Percentiles rank a stretch among this genome's conserved stretches.
Evolutionary conservation across 1,284 basidiomycete genomes (phyloP).

Genomic region (Cutaneotrichosporon sp.): DNA sequence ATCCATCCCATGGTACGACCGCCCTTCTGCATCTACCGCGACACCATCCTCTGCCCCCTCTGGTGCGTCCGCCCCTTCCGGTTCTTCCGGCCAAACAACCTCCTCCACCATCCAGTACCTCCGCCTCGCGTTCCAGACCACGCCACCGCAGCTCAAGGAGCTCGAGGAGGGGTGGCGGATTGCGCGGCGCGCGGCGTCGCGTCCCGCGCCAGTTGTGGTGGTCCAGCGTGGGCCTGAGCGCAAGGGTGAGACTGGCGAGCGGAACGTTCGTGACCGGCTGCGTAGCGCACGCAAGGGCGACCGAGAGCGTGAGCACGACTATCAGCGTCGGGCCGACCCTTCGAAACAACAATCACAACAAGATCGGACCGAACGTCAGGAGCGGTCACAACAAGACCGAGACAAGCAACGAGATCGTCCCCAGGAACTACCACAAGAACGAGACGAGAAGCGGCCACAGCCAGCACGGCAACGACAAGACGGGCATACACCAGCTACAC

Average conservation of each 20-base stretch:
- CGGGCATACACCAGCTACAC: not conserved
- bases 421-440: too few species aligned
- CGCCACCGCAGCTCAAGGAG: constrained; percentile 36
- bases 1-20: not conserved
- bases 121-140: constrained; percentile 31
- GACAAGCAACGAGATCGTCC: not conserved
- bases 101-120: constrained; percentile 18
- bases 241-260: constrained; percentile 3
- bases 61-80: not conserved
- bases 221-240: constrained; percentile 5
- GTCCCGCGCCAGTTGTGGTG: constrained; percentile 1
- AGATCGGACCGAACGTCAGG: not conserved
- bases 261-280: too few species aligned
- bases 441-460: too few species aligned
- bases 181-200: constrained; percentile 7
- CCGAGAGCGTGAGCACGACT: not conserved
- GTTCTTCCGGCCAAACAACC: not conserved
- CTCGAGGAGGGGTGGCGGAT: constrained; percentile 42
- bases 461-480: too few species aligned
- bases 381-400: not conserved
- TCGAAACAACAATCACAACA: too few species aligned
- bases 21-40: not conserved
- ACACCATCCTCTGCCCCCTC: not conserved
- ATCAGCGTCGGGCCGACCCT: too few species aligned
- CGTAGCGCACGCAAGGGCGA: not conserved